A percentile compares a stretch with the other conserved stretches of the same genome.
phyloP scores from a whole-genome alignment of 1,284 basidiomycete genomes.

The Ustanciosporium gigantosporum region DNA sequence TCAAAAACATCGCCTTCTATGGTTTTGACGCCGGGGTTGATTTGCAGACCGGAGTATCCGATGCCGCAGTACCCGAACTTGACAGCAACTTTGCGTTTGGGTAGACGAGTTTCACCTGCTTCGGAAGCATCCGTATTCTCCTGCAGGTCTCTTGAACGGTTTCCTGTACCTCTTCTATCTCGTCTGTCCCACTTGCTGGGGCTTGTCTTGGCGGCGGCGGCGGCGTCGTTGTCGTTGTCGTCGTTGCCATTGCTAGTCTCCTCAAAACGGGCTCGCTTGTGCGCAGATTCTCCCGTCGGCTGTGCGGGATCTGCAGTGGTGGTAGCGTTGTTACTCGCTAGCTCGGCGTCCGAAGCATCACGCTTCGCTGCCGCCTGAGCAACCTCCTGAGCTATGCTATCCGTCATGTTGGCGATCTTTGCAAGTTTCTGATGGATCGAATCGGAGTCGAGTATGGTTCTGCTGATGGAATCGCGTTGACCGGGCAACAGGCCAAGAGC shows the following conservation, averaged over 20 bases:
- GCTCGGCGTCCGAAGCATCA: neutral
- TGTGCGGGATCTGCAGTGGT: neutral
- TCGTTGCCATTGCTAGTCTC: too few species aligned
- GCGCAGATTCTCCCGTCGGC: neutral
- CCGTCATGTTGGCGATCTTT: slow-evolving; percentile 23
- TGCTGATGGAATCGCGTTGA: slow-evolving; percentile 16
- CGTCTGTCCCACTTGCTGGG: slow-evolving; percentile 27
- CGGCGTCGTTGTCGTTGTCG: too few species aligned
- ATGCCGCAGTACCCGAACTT: slow-evolving; percentile 67
- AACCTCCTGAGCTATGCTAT: slow-evolving; percentile 8
- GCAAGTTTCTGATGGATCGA: slow-evolving; percentile 10
- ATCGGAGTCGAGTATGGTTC: slow-evolving; percentile 24
- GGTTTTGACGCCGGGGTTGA: slow-evolving; percentile 72
- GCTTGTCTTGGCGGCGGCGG: neutral
- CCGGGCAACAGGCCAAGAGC: slow-evolving; percentile 20
- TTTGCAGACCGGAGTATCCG: slow-evolving; percentile 90
- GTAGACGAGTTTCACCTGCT: slow-evolving; percentile 54
- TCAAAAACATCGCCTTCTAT: slow-evolving; percentile 90
- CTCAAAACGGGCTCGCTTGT: slow-evolving; percentile 25
- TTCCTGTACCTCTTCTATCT: slow-evolving; percentile 20
- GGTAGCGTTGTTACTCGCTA: too few species aligned
- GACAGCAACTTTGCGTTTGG: slow-evolving; percentile 67
- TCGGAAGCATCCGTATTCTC: neutral
- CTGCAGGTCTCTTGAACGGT: too few species aligned
- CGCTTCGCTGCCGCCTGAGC: slow-evolving; percentile 1